phyloP scores from a whole-genome alignment of 2,329 filamentous ascomycete genomes.

The Calonectria pseudoturangicola region DNA sequence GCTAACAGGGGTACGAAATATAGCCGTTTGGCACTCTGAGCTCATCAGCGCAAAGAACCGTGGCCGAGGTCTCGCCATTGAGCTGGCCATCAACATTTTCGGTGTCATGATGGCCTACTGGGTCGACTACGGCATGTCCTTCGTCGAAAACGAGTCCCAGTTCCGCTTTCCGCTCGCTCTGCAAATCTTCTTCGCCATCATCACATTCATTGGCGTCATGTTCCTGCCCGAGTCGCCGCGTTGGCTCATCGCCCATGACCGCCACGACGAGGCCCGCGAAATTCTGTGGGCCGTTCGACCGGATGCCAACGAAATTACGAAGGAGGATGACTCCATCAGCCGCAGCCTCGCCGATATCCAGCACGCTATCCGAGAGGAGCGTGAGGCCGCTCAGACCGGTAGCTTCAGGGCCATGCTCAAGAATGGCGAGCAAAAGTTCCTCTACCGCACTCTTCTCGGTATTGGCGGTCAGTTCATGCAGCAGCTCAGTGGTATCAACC shows the following conservation, averaged over 20 bases:
- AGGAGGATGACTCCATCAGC: conserved; percentile 54
- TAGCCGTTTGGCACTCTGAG: conserved; percentile 65
- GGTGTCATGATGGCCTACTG: conserved; percentile 60
- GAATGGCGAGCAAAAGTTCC: conserved; percentile 65
- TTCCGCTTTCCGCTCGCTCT: conserved; percentile 68
- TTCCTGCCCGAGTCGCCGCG: conserved; percentile 67
- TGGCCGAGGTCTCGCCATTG: conserved; percentile 56
- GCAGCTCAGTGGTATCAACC: conserved; percentile 59
- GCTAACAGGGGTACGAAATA: not conserved
- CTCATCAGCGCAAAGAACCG: conserved; percentile 63
- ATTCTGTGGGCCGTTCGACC: conserved; percentile 58
- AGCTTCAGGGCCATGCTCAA: conserved; percentile 62
- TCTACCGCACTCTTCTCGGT: conserved; percentile 63
- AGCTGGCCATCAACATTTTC: conserved; percentile 63
- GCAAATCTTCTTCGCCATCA: conserved; percentile 64
- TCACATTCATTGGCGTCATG: conserved; percentile 58
- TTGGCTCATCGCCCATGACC: conserved; percentile 62
- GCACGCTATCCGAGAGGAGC: conserved; percentile 63
- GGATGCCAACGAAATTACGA: conserved; percentile 51
- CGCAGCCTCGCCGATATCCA: conserved; percentile 61
- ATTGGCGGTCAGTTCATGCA: conserved; percentile 68
- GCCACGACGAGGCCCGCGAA: conserved; percentile 64
- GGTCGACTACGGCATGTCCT: conserved; percentile 63
- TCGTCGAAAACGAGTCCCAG: conserved; percentile 58
- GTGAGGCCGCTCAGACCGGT: conserved; percentile 58